Evolutionary conservation across 2,329 filamentous ascomycete genomes (phyloP).

Genomic region (Cladosporium sp.): DNA sequence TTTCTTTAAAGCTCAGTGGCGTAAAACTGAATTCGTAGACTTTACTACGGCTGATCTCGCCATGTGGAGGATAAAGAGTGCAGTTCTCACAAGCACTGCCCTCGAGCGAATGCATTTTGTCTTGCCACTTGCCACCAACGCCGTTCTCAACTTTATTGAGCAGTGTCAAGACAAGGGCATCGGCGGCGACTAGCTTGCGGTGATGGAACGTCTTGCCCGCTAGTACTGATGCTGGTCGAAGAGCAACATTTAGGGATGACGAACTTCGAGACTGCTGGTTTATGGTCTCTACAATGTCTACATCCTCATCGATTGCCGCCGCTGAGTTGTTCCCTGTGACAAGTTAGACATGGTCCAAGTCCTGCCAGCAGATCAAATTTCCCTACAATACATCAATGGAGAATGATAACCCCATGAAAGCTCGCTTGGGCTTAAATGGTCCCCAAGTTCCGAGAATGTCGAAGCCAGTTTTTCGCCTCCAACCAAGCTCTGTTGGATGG

Average conservation of each 20-base stretch:
- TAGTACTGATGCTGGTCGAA: conserved; percentile 75
- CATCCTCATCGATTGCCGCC: conserved; percentile 56
- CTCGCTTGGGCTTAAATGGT: conserved; percentile 28
- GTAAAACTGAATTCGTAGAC: conserved; percentile 76
- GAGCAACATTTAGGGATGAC: conserved; percentile 67
- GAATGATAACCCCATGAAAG: conserved; percentile 73
- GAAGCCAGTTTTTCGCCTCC: conserved; percentile 38
- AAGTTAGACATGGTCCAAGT: background rate
- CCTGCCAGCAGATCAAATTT: background rate
- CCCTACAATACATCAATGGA: conserved; percentile 68
- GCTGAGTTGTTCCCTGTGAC: conserved; percentile 53
- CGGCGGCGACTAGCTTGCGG: conserved; percentile 63
- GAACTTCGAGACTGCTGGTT: conserved; percentile 59
- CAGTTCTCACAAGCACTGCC: conserved; percentile 51
- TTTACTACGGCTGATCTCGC: conserved; percentile 51
- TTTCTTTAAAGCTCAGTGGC: conserved; percentile 65
- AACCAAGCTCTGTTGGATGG: conserved; percentile 66
- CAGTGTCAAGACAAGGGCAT: conserved; percentile 73
- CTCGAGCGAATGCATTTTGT: conserved; percentile 53
- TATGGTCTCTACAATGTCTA: conserved; percentile 63
- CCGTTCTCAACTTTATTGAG: conserved; percentile 64
- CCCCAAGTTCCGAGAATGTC: conserved; percentile 19
- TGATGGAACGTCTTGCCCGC: conserved; percentile 74
- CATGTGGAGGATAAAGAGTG: conserved; percentile 61
- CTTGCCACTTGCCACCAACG: conserved; percentile 63